Conservation (phyloP, 2,329 filamentous ascomycete species). For the Byssochlamys sp. region DNA sequence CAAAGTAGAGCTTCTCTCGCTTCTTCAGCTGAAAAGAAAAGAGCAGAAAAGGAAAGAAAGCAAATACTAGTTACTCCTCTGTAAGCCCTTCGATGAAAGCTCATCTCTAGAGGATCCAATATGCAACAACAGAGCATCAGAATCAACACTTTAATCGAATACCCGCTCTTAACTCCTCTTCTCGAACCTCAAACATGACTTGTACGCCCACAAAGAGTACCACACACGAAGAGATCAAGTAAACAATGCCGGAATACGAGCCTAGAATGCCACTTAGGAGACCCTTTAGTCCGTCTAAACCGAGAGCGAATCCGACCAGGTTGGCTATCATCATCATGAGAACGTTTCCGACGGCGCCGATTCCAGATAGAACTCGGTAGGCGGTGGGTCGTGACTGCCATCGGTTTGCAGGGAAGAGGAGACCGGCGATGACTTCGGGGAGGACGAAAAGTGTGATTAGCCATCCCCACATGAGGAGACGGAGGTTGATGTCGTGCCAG, state of each 20-base stretch:
- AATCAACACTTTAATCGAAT: constrained; percentile 69
- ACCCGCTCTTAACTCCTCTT: constrained; percentile 71
- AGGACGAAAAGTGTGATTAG: constrained; percentile 87
- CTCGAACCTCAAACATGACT: constrained; percentile 91
- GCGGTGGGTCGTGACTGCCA: constrained; percentile 61
- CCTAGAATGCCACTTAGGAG: constrained; percentile 66
- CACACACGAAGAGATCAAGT: constrained; percentile 61
- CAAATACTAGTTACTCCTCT: neutral
- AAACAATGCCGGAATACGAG: constrained; percentile 65
- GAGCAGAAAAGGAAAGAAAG: neutral
- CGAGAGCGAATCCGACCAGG: constrained; percentile 86
- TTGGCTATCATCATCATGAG: constrained; percentile 96
- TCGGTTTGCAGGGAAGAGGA: constrained; percentile 62
- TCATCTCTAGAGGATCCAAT: neutral
- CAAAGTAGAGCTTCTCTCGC: too few species aligned
- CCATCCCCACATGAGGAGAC: constrained; percentile 92
- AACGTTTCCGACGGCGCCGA: constrained; percentile 73
- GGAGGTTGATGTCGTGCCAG: constrained; percentile 93
- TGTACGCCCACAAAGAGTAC: constrained; percentile 76
- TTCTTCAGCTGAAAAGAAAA: neutral
- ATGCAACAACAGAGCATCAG: neutral
- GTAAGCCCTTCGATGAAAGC: neutral
- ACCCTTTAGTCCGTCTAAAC: constrained; percentile 72
- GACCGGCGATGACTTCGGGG: constrained; percentile 66
- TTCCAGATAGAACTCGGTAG: constrained; percentile 70